Percentiles rank a stretch among this genome's conserved stretches.
Conservation (phyloP, 768 basidiomycete genomes). For the Suillus tomentosus region DNA sequence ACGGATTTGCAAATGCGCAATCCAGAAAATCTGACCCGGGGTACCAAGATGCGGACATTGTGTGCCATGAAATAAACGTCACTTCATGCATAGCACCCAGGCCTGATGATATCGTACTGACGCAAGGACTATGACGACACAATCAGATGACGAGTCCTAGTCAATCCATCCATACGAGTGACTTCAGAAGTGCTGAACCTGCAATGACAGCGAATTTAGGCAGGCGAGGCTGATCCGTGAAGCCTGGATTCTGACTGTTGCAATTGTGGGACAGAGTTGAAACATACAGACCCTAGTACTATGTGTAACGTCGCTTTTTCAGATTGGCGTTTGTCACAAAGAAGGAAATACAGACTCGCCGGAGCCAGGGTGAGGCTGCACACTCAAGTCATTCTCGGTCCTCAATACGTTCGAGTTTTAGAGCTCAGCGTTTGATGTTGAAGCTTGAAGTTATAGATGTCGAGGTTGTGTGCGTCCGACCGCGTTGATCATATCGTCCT, state of each 20-base stretch:
- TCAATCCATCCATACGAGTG: not conserved
- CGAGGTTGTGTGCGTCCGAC: not conserved
- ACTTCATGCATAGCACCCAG: not conserved
- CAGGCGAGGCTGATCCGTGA: not conserved
- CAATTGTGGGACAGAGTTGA: not conserved
- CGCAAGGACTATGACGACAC: not conserved
- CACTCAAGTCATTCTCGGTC: no score
- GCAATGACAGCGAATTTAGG: not conserved
- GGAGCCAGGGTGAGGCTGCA: not conserved
- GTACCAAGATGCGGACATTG: not conserved
- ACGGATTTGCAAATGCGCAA: not conserved
- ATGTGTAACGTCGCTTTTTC: not conserved
- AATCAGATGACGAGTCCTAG: not conserved
- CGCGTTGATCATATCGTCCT: no score
- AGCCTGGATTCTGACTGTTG: not conserved
- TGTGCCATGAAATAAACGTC: not conserved
- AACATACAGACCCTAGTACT: not conserved
- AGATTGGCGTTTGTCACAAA: not conserved
- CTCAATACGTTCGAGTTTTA: slow-evolving; percentile 25
- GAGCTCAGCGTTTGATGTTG: slow-evolving; percentile 26
- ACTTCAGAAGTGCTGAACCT: not conserved
- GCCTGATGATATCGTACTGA: not conserved
- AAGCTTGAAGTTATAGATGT: not conserved
- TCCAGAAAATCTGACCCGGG: not conserved
- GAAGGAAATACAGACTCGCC: not conserved